Base-by-base conservation (phyloP, 2,329 filamentous ascomycete genomes). In the Metarhizium guizhouense region DNA sequence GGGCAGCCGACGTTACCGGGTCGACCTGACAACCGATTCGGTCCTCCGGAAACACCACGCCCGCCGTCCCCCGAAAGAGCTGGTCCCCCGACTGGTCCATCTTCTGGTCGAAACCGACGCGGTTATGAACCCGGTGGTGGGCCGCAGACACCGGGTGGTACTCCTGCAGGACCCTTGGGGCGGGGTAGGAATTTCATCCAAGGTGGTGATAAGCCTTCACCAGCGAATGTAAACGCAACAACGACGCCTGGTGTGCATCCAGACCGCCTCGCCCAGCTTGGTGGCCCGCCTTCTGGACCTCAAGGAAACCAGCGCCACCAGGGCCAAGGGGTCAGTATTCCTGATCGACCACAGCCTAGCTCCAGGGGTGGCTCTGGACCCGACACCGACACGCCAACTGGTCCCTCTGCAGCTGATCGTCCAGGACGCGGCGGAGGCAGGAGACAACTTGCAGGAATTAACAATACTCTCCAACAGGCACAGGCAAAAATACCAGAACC, bases 381-480 rank as follows among this genome's bases (percentile, higher is more conserved):
- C 20, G 70, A 71, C 3, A 52, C 57, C 3, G 62, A 59, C 18
- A 67, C 70, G 5, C 70, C 69, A 2, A 71, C 73, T 6, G 70
- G 69, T 0, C 70, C 70, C 14, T 63, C 70, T 30, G 60, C 64
- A 8, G 65, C 65, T 20, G 73, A 77, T 32, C 68, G 74, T 34
- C 57, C 62, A 30, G 62, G 67, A 42, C 64, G 64, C 32, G 69
- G 60, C 61, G 74, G 77, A 34, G 72, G 76, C 18, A 71, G 75
- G 57, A 73, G 82, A 56, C 80, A 85, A 61, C 70, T 86, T 34
- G 77, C 77, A 13, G 78, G 79, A 49, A 85, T 86, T 57, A 83
- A 84, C 61, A 82, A 70, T 58, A 81, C 76, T 52, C 72, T 84
- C 4, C 77, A 80, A 60, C 76, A 80, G 65, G 74, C 75, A 1